Conservation (phyloP, 257 asterid genomes). For the Solanum appendiculatum region DNA sequence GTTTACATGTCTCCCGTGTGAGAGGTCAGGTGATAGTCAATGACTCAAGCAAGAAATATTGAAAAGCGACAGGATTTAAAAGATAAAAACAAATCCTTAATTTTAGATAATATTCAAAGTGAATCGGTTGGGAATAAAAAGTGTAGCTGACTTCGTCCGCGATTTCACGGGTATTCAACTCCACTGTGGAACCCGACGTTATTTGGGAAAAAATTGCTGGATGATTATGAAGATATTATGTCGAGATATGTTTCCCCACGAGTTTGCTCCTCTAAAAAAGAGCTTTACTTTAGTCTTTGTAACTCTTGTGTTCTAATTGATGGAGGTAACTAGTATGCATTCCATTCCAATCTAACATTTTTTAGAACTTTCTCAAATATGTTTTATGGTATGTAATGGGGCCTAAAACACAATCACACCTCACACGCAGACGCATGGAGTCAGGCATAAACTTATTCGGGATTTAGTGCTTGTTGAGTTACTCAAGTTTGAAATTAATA, state of each 20-base stretch:
- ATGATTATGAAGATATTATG: background rate
- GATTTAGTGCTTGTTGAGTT: background rate
- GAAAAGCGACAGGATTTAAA: too few relatives aligned
- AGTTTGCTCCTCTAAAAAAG: background rate
- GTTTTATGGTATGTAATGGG: background rate
- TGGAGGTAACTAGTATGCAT: background rate
- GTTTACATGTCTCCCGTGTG: too few relatives aligned
- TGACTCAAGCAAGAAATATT: too few relatives aligned
- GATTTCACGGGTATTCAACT: too few relatives aligned
- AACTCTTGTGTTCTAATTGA: background rate
- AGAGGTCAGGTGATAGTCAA: too few relatives aligned
- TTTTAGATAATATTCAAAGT: background rate
- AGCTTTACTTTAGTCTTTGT: background rate
- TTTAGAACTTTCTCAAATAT: background rate
- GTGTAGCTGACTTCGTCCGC: too few relatives aligned
- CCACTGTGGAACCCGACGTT: too few relatives aligned
- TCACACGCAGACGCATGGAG: background rate
- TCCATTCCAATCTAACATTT: background rate
- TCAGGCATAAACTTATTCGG: background rate
- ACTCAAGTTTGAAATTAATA: background rate
- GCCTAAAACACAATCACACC: background rate
- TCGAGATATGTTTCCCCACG: background rate
- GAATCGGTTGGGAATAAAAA: background rate
- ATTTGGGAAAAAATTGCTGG: background rate
- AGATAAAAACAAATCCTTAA: background rate